Evolutionary conservation across 2,329 filamentous ascomycete genomes (phyloP), one percentile per base, ranked within the genome.

Genomic region (Epicoccum nigrum): DNA sequence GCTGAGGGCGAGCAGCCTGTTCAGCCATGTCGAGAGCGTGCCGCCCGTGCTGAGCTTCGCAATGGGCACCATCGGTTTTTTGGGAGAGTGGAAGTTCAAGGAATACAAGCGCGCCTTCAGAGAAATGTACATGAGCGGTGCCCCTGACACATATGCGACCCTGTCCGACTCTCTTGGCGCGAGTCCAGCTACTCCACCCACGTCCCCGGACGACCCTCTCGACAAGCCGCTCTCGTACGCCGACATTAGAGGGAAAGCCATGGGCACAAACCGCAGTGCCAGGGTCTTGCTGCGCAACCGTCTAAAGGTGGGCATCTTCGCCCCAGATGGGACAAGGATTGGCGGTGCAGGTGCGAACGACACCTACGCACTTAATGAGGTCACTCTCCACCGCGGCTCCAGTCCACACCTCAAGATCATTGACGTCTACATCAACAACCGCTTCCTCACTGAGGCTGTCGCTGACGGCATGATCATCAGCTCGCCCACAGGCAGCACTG

Each of bases 401-500:
- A 87, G 93, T 57, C 91, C 94, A 0, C 93, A 97, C 72, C 83
- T 99, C 5, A 90, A 92, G 30, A 87, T 96, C 59, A 90, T 99
- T 60, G 90, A 96, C 67, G 90, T 99, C 34, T 94, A 86, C 65
- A 88, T 97, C 53, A 92, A 92, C 63, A 88, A 90, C 27, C 86
- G 91, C 46, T 95, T 94, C 65, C 79, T 99, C 37, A 99, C 94
- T 1, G 92, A 96, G 71, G 93, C 91, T 1, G 92, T 96, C 11
- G 93, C 92, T 1, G 94, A 99, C 71, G 94, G 94, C 42, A 95
- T 99, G 73, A 88, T 97, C 35, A 86, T 97, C 51, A 92, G 89
- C 57, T 97, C 93, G 0, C 94, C 94, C 0, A 99, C 94, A 0
- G 94, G 94, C 2, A 95, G 90, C 32, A 99, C 94, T 0, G 94